phyloP scores from a whole-genome alignment of 345 rosid genomes.

The Anacardium occidentale region DNA sequence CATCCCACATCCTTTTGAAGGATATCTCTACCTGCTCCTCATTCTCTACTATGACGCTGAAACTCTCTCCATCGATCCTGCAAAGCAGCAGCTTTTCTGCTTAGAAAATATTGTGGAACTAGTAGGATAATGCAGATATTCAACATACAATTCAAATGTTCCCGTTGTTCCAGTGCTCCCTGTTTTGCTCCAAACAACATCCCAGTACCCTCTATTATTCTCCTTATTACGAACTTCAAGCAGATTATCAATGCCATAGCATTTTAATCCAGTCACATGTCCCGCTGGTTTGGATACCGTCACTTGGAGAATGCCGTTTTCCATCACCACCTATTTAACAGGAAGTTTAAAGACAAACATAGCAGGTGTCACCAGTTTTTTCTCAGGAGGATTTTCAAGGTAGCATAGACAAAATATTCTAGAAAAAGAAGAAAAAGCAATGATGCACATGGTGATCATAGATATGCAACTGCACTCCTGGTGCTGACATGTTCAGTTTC shows the following conservation, averaged over 20 bases:
- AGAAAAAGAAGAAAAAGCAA: background rate
- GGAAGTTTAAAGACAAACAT: no score
- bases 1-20: slow-evolving; percentile 48
- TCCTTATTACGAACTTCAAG: slow-evolving; percentile 46
- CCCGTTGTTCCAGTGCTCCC: slow-evolving; percentile 54
- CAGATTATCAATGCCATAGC: slow-evolving; percentile 44
- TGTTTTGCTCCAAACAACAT: slow-evolving; percentile 46
- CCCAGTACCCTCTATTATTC: slow-evolving; percentile 56
- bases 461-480: slow-evolving; percentile 27
- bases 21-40: slow-evolving; percentile 65
- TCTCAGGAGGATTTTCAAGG: background rate
- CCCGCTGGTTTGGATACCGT: slow-evolving; percentile 48
- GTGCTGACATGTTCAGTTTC: slow-evolving; percentile 27
- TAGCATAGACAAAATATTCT: background rate
- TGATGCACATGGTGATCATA: slow-evolving; percentile 35
- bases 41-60: slow-evolving; percentile 42
- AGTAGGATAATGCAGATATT: background rate
- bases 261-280: slow-evolving; percentile 39
- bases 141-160: slow-evolving; percentile 39
- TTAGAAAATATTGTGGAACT: background rate
- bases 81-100: background rate
- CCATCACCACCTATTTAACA: slow-evolving; percentile 40
- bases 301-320: slow-evolving; percentile 41
- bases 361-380: no score
- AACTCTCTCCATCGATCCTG: slow-evolving; percentile 49